A percentile compares a stretch with the other conserved stretches of the same genome.
These are phyloP conservation scores for Microsporum ferrugineum DNA, from an alignment of 2,329 filamentous ascomycete species.

Conservation along the genomic window DNA sequence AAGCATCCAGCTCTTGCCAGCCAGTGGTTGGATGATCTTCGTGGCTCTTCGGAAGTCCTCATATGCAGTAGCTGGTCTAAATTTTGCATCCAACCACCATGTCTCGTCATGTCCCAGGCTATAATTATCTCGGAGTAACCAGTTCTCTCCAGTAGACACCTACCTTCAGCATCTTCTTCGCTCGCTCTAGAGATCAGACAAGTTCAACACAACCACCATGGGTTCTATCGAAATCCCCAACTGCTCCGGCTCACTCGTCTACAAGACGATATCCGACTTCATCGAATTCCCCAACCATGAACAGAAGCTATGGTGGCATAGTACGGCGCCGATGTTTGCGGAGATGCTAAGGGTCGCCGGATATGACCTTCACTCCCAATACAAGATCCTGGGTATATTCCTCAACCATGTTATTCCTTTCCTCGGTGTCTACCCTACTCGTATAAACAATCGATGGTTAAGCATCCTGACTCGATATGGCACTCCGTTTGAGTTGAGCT, in stretches of 20 bases:
- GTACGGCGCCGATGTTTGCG: constrained; percentile 14
- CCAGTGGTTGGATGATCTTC: background rate
- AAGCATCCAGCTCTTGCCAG: background rate
- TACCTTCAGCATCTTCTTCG: background rate
- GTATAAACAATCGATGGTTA: background rate
- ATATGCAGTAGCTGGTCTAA: background rate
- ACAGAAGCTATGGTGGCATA: constrained; percentile 17
- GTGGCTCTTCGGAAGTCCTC: background rate
- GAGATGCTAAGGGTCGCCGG: constrained; percentile 12
- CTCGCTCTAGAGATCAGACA: background rate
- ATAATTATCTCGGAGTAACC: background rate
- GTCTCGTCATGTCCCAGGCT: background rate
- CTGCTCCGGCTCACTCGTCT: background rate
- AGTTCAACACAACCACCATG: constrained; percentile 1
- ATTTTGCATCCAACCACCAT: background rate
- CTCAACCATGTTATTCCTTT: constrained; percentile 14
- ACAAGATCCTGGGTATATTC: constrained; percentile 12
- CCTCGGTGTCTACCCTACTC: constrained; percentile 13
- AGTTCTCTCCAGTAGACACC: background rate
- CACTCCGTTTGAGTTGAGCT: constrained; percentile 10
- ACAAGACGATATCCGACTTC: constrained; percentile 2
- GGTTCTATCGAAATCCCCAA: background rate
- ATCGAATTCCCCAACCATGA: constrained; percentile 9
- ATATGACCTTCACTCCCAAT: constrained; percentile 15
- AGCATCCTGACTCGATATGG: constrained; percentile 6